Conservation (phyloP, 345 rosid genomes). For the Citrus hindsii region DNA sequence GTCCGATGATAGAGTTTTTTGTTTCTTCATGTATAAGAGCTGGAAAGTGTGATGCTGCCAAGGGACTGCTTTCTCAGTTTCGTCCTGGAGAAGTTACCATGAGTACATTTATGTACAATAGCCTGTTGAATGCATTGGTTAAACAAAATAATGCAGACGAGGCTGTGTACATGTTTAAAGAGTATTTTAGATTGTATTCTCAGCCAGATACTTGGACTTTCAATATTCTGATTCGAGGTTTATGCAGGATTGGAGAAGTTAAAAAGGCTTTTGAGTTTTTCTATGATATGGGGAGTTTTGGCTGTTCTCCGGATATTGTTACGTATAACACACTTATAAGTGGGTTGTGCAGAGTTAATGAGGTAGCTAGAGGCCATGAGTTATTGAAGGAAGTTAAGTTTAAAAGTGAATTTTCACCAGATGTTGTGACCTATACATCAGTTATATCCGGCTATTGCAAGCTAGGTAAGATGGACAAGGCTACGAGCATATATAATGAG, state of each 20-base stretch:
- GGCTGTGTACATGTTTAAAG: constrained; percentile 52
- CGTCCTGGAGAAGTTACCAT: constrained; percentile 34
- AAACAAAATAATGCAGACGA: constrained; percentile 44
- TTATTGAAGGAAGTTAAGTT: constrained; percentile 48
- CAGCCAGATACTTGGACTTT: constrained; percentile 63
- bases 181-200: constrained; percentile 36
- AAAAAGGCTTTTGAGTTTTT: constrained; percentile 53
- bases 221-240: constrained; percentile 73
- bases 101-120: constrained; percentile 37
- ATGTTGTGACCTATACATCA: constrained; percentile 72
- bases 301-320: constrained; percentile 60
- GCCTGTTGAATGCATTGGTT: constrained; percentile 56
- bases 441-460: constrained; percentile 76
- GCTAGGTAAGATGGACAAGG: constrained; percentile 60
- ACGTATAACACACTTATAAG: constrained; percentile 74
- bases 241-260: constrained; percentile 47
- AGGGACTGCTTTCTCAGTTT: constrained; percentile 48
- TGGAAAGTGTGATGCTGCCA: constrained; percentile 42
- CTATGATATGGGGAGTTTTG: constrained; percentile 49
- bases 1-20: constrained; percentile 43
- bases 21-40: constrained; percentile 42
- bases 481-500: constrained; percentile 51
- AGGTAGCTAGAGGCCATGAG: constrained; percentile 46
- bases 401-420: constrained; percentile 34
- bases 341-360: constrained; percentile 61